Conservation (phyloP, 73 alveolate species). For the Halteria grandinella region DNA sequence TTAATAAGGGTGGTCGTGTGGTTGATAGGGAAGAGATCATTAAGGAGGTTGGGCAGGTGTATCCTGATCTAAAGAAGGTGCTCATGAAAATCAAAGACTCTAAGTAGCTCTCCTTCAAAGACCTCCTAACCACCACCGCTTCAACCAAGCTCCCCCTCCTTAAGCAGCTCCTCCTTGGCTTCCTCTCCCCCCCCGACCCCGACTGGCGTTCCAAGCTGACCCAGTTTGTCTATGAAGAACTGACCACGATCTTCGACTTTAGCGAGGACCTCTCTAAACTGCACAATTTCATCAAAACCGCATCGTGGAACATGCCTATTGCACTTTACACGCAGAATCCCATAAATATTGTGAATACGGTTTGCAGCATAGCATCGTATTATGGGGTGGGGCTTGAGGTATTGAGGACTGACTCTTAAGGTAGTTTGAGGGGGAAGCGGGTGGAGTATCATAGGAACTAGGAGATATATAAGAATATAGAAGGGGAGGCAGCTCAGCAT, state of each 20-base stretch:
- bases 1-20: conserved; percentile 60
- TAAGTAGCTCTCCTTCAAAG: conserved; percentile 6
- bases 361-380: conserved; percentile 68
- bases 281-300: conserved; percentile 59
- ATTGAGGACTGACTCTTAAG: conserved; percentile 56
- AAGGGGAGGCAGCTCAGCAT: conserved; percentile 6
- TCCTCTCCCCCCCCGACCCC: conserved; percentile 66
- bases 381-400: conserved; percentile 76
- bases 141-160: conserved; percentile 39
- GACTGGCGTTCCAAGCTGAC: conserved; percentile 57
- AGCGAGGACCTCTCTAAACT: conserved; percentile 55
- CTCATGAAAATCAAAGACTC: conserved; percentile 14
- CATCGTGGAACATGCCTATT: conserved; percentile 66
- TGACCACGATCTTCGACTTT: conserved; percentile 48
- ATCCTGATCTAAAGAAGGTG: conserved; percentile 39
- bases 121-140: conserved; percentile 5
- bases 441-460: conserved; percentile 48
- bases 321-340: conserved; percentile 50
- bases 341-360: conserved; percentile 61
- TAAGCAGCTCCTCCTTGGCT: conserved; percentile 52
- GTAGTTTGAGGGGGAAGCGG: conserved; percentile 40
- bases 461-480: conserved; percentile 45
- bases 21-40: no score
- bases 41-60: conserved; percentile 35
- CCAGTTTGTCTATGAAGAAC: conserved; percentile 61